phyloP scores from a whole-genome alignment of 768 basidiomycete genomes.

The Pulveroboletus sp. region DNA sequence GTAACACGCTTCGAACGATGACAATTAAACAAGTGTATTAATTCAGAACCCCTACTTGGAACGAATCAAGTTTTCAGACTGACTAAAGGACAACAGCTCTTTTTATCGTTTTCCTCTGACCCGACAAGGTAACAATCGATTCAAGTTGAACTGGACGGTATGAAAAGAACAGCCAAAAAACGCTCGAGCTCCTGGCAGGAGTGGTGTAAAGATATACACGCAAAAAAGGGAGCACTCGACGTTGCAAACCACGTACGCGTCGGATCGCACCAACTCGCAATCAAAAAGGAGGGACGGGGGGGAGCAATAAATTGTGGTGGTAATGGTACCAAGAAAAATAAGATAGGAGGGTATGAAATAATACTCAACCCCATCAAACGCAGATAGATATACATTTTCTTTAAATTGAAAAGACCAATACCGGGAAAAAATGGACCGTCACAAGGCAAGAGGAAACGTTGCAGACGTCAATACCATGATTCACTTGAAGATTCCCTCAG shows the following conservation, averaged over 20 bases:
- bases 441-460: not conserved
- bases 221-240: not conserved
- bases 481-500: constrained; percentile 14
- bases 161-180: constrained; percentile 10
- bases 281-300: too few relatives aligned
- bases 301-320: not conserved
- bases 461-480: not conserved
- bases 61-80: too few relatives aligned
- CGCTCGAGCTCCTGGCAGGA: constrained; percentile 22
- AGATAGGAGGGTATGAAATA: not conserved
- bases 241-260: not conserved
- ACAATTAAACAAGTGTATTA: too few relatives aligned
- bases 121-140: too few relatives aligned
- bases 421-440: not conserved
- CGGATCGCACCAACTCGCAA: not conserved
- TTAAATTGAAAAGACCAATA: not conserved
- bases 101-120: too few relatives aligned
- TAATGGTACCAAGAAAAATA: not conserved
- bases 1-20: too few relatives aligned
- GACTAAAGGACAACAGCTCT: too few relatives aligned
- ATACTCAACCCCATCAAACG: constrained; percentile 9
- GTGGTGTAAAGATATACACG: not conserved
- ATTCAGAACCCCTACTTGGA: too few relatives aligned
- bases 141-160: not conserved
- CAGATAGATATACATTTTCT: constrained; percentile 13